Conservation (phyloP, 352 stramenopile genomes). For the Pelagophyceae sp. region DNA sequence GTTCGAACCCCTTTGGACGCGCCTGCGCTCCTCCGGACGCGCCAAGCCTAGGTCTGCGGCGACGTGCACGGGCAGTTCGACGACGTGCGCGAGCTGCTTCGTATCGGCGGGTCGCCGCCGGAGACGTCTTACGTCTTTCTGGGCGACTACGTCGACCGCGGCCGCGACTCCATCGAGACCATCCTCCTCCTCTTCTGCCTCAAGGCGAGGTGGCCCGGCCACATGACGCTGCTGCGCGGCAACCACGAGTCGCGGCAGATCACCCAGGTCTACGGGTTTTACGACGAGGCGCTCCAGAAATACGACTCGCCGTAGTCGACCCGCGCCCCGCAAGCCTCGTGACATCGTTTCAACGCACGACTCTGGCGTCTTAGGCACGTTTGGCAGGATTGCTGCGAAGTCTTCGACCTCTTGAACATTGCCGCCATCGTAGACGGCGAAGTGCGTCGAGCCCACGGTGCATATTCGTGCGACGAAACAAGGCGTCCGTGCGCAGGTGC, state of each 20-base stretch:
- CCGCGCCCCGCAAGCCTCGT: no score
- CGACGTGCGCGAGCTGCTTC: constrained; percentile 85
- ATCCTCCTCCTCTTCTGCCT: constrained; percentile 78
- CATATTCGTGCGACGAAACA: no score
- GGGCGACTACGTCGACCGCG: constrained; percentile 93
- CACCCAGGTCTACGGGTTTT: constrained; percentile 94
- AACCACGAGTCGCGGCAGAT: constrained; percentile 94
- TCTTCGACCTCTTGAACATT: constrained; percentile 91
- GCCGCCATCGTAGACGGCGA: constrained; percentile 75
- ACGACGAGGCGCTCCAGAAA: constrained; percentile 91
- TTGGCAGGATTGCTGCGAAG: constrained; percentile 89
- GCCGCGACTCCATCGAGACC: constrained; percentile 86
- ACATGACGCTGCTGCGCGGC: constrained; percentile 68
- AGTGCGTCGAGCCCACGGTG: no score
- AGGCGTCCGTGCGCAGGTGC: constrained; percentile 39
- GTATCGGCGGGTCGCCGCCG: constrained; percentile 71
- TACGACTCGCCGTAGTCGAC: constrained; percentile 91
- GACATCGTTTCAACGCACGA: no score
- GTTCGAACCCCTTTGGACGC: no score
- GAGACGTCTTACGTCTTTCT: constrained; percentile 77
- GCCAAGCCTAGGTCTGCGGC: no score
- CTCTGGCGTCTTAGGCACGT: no score
- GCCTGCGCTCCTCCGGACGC: no score
- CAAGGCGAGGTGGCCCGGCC: constrained; percentile 17
- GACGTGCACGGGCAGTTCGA: constrained; percentile 96